A percentile compares a stretch with the other conserved stretches of the same genome.
Conservation (phyloP, 1,139 yeast genomes). For the Hyphopichia fennica region DNA sequence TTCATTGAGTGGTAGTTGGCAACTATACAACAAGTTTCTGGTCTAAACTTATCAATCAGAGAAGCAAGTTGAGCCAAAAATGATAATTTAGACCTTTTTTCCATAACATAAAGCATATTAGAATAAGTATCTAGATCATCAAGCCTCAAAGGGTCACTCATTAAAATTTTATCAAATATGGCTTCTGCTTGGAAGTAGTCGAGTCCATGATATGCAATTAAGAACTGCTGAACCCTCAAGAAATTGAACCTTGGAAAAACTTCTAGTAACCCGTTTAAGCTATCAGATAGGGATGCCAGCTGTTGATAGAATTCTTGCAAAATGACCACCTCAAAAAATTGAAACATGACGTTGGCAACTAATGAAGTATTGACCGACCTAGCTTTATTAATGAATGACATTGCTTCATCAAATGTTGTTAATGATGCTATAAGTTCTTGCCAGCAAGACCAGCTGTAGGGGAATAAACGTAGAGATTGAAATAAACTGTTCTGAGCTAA, state of each 20-base stretch:
- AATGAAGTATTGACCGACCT: conserved; percentile 22
- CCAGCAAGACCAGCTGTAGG: conserved; percentile 96
- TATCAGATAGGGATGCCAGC: conserved; percentile 49
- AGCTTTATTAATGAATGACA: conserved; percentile 43
- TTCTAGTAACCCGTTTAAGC: conserved; percentile 45
- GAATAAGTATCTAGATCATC: conserved; percentile 93
- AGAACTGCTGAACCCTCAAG: conserved; percentile 76
- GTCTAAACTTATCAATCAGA: conserved; percentile 80
- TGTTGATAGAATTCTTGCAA: conserved; percentile 81
- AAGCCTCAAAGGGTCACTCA: conserved; percentile 79
- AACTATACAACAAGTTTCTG: conserved; percentile 92
- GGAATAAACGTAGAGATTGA: conserved; percentile 61
- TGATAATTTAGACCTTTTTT: conserved; percentile 79
- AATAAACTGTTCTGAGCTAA: conserved; percentile 62
- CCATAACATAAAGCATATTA: conserved; percentile 92
- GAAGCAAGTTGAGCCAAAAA: conserved; percentile 85
- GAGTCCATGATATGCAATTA: conserved; percentile 74
- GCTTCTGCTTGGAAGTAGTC: conserved; percentile 80
- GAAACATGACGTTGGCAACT: conserved; percentile 51
- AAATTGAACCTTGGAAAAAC: conserved; percentile 74
- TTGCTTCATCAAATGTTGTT: conserved; percentile 62
- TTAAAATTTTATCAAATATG: conserved; percentile 72
- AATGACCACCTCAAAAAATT: conserved; percentile 67
- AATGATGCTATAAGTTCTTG: conserved; percentile 71
- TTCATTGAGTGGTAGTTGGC: conserved; percentile 93